These are phyloP conservation scores for Naganishia antarctica DNA, from an alignment of 768 basidiomycete genomes.

Conservation along the genomic window DNA sequence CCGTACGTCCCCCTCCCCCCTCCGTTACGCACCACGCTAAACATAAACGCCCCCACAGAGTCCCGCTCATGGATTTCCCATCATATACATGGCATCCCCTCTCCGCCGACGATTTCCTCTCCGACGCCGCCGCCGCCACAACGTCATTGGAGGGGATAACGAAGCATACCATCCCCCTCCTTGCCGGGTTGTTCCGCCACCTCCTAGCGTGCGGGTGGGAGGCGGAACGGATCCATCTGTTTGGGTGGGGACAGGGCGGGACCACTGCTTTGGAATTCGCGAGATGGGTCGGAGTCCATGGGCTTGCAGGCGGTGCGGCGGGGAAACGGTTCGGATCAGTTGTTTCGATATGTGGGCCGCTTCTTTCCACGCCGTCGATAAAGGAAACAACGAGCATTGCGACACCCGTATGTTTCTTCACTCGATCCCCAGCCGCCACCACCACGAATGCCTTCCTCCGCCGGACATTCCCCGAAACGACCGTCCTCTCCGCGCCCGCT, in stretches of 20 bases:
- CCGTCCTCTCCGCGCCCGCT: slow-evolving; percentile 24
- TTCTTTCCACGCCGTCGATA: slow-evolving; percentile 36
- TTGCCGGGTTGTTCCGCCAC: neutral
- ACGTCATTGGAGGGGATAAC: neutral
- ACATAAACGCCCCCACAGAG: neutral
- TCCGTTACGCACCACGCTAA: neutral
- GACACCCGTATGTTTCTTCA: slow-evolving; percentile 28
- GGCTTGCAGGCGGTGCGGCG: neutral
- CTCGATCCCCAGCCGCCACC: neutral
- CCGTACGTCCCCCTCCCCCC: slow-evolving; percentile 33
- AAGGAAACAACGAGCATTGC: slow-evolving; percentile 13
- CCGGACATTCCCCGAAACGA: slow-evolving; percentile 6
- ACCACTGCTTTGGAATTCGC: slow-evolving; percentile 41
- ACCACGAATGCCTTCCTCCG: neutral
- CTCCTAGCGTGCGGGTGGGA: slow-evolving; percentile 30
- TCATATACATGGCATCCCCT: slow-evolving; percentile 27
- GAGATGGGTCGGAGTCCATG: slow-evolving; percentile 29
- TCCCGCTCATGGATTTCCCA: slow-evolving; percentile 25
- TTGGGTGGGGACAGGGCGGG: slow-evolving; percentile 47
- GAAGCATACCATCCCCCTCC: neutral
- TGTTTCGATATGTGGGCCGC: slow-evolving; percentile 35
- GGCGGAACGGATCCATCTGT: slow-evolving; percentile 39
- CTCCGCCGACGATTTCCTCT: slow-evolving; percentile 17
- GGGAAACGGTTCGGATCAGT: slow-evolving; percentile 34
- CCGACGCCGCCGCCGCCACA: slow-evolving; percentile 5